Percentiles rank a stretch among this genome's conserved stretches.
These are phyloP conservation scores for Luffa aegyptiaca DNA, from an alignment of 306 rosid species.

Conservation along the genomic window DNA sequence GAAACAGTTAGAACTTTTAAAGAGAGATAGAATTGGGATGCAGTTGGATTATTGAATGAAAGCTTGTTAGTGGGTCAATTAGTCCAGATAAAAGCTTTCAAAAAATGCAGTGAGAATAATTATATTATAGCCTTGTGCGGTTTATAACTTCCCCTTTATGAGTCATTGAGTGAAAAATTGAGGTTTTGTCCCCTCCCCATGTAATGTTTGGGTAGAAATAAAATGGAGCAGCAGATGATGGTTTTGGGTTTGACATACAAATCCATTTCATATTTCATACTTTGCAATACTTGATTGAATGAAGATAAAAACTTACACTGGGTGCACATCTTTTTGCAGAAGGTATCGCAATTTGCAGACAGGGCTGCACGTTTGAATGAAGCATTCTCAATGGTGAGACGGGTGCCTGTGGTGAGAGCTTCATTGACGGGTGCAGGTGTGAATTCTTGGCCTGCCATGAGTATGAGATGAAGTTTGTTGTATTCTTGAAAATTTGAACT, in stretches of 20 bases:
- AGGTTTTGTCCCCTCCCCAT: neutral
- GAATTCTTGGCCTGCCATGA: constrained; percentile 76
- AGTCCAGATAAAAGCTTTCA: neutral
- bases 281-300: neutral
- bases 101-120: neutral
- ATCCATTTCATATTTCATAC: neutral
- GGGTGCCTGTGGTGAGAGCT: constrained; percentile 71
- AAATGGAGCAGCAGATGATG: neutral
- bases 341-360: constrained; percentile 72
- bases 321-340: constrained; percentile 36
- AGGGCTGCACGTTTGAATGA: constrained; percentile 88
- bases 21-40: neutral
- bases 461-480: constrained; percentile 48
- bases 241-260: neutral
- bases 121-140: neutral
- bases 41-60: neutral
- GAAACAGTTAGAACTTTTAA: neutral
- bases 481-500: neutral
- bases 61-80: neutral
- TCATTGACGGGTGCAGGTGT: constrained; percentile 60
- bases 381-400: constrained; percentile 83
- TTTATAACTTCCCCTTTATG: neutral
- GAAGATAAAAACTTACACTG: neutral
- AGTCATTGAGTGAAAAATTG: neutral
- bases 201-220: neutral